Percentiles rank a stretch among this genome's conserved stretches.
Evolutionary conservation across 2,329 filamentous ascomycete species (phyloP).

Genomic region (Calonectria hawksworthii): DNA sequence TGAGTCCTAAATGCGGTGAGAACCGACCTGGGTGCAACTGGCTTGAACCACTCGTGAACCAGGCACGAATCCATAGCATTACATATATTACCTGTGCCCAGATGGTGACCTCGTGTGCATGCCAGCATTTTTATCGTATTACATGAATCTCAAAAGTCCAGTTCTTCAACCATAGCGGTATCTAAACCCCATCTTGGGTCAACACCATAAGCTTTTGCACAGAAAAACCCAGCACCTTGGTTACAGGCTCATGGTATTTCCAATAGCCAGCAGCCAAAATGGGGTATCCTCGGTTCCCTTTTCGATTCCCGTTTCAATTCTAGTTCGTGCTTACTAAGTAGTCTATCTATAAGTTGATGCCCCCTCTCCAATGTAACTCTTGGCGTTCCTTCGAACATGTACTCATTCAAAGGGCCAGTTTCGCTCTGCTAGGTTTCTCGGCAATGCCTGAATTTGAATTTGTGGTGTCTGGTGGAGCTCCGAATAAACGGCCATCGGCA

Average conservation of each 20-base stretch:
- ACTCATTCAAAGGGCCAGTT: not conserved
- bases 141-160: not conserved
- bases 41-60: not conserved
- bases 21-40: not conserved
- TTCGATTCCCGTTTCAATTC: not conserved
- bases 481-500: constrained; percentile 24
- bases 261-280: not conserved
- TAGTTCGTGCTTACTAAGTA: constrained; percentile 23
- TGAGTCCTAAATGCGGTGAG: not conserved
- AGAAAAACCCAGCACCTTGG: not conserved
- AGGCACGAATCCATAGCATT: not conserved
- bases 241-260: not conserved
- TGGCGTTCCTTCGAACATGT: not conserved
- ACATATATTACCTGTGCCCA: not conserved
- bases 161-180: not conserved
- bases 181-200: not conserved
- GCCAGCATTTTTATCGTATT: not conserved
- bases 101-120: not conserved
- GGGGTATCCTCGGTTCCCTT: not conserved
- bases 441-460: constrained; percentile 32
- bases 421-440: not conserved
- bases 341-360: not conserved
- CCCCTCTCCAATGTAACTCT: not conserved
- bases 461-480: constrained; percentile 25
- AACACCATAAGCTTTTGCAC: not conserved